A percentile compares a stretch with the other conserved stretches of the same genome.
Evolutionary conservation across 345 rosid genomes (phyloP).

Genomic region (Barbarea vulgaris): DNA sequence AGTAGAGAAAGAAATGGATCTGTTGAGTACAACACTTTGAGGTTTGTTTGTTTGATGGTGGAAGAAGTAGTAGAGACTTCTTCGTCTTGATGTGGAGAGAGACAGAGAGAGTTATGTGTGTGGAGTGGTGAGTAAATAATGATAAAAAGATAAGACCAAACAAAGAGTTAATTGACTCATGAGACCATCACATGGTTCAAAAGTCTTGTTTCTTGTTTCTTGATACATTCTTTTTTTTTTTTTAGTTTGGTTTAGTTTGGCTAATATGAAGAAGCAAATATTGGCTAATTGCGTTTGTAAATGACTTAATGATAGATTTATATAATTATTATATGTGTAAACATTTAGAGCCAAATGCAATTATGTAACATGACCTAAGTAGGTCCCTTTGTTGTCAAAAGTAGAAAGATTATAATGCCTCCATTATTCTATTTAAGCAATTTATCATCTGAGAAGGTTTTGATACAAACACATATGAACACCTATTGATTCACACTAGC

Average conservation of each 20-base stretch:
- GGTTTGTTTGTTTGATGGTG: slow-evolving; percentile 17
- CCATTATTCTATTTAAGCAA: background rate
- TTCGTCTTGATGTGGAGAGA: slow-evolving; percentile 22
- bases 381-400: background rate
- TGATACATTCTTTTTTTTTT: background rate
- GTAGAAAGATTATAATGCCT: background rate
- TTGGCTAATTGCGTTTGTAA: background rate
- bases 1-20: slow-evolving; percentile 9
- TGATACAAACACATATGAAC: background rate
- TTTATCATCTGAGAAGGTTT: background rate
- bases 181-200: background rate
- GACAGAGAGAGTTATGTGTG: background rate
- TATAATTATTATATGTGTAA: background rate
- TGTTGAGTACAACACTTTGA: slow-evolving; percentile 23
- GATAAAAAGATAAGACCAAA: background rate
- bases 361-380: background rate
- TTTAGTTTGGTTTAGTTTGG: background rate
- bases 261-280: background rate
- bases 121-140: slow-evolving; percentile 1
- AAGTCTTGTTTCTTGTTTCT: background rate
- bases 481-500: no score
- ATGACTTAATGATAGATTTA: background rate
- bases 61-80: slow-evolving; percentile 10
- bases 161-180: background rate
- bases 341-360: background rate